A percentile compares a stretch with the other conserved stretches of the same genome.
Conservation (phyloP, 2,329 filamentous ascomycete species). For the Penicillium olsonii region DNA sequence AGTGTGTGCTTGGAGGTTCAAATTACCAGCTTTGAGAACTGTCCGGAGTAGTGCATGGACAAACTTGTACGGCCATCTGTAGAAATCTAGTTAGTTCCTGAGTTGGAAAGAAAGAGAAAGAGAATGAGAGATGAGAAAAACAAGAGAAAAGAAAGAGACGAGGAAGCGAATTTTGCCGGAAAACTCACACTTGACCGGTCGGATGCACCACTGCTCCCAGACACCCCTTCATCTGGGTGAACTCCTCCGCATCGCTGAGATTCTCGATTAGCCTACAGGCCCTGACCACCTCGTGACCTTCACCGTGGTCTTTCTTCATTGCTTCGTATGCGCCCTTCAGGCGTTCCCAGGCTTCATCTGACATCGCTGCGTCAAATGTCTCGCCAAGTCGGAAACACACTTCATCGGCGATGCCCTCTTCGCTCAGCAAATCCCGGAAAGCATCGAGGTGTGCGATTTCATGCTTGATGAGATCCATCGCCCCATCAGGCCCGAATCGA, state of each 20-base stretch:
- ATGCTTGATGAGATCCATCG: neutral
- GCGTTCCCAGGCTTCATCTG: neutral
- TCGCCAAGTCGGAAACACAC: neutral
- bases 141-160: neutral
- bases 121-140: neutral
- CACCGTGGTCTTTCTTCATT: neutral
- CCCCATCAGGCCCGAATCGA: neutral
- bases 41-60: neutral
- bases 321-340: neutral
- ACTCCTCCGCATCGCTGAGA: neutral
- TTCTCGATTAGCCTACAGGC: neutral
- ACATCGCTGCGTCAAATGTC: conserved; percentile 1
- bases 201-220: neutral
- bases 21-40: neutral
- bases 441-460: neutral
- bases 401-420: neutral
- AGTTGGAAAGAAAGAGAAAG: no score
- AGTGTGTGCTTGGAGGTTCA: neutral
- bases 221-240: conserved; percentile 1
- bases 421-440: neutral
- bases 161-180: neutral
- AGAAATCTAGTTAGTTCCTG: neutral
- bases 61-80: conserved; percentile 1
- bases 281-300: neutral
- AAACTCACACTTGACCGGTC: neutral